Conservation (phyloP, 768 basidiomycete genomes). For the Solioccasus polychromus region DNA sequence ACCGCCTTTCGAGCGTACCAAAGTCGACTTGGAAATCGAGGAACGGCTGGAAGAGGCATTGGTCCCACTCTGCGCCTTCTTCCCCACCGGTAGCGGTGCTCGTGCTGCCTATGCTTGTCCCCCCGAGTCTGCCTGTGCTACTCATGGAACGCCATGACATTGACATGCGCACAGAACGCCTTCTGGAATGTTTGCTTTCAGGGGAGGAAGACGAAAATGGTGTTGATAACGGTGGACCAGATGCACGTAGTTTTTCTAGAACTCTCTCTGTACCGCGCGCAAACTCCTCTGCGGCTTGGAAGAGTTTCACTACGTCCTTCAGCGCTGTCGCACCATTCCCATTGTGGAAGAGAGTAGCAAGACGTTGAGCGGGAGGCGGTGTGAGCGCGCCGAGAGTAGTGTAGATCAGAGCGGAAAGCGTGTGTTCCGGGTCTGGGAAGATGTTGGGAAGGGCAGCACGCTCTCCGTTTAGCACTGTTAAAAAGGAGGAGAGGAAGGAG, state of each 20-base stretch:
- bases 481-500: constrained; percentile 70
- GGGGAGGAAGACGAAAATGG: constrained; percentile 23
- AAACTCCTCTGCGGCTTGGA: constrained; percentile 81
- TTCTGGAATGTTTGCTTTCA: constrained; percentile 37
- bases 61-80: constrained; percentile 73
- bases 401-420: constrained; percentile 79
- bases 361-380: constrained; percentile 78
- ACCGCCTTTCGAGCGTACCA: constrained; percentile 67
- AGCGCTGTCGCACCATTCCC: constrained; percentile 58
- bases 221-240: constrained; percentile 21
- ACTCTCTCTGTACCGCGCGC: constrained; percentile 69
- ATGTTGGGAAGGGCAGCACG: constrained; percentile 73
- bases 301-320: constrained; percentile 65
- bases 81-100: constrained; percentile 7
- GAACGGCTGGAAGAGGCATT: constrained; percentile 91
- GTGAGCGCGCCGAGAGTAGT: constrained; percentile 76
- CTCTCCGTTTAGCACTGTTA: constrained; percentile 66
- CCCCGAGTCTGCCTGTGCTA: constrained; percentile 18
- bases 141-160: constrained; percentile 54
- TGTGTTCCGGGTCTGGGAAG: constrained; percentile 79
- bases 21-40: constrained; percentile 89
- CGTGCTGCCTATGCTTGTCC: constrained; percentile 9
- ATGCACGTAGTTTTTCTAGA: constrained; percentile 65
- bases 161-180: constrained; percentile 62
- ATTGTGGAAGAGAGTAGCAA: constrained; percentile 65